Base-by-base conservation (phyloP, 2,329 filamentous ascomycete genomes). In the Endoconidiophora polonica region DNA sequence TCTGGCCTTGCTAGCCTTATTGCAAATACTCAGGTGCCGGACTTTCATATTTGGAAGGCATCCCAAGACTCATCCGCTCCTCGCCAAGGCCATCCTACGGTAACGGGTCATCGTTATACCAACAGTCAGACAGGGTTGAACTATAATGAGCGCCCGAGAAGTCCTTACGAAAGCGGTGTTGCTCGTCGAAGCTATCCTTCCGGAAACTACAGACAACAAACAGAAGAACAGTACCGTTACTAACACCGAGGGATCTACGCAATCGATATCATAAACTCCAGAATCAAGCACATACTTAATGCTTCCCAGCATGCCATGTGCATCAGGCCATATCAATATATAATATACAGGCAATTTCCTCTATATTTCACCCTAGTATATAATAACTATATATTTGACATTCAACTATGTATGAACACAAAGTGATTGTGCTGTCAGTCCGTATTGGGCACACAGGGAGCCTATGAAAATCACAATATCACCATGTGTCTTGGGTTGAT, bases 1-100 rank as follows among this genome's bases (percentile, higher is more conserved):
- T 69, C 77, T 33, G 79, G 74, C 52, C 70, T 95, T 66, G 81
- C 91, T 5, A 74, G 77, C 29, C 68, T 95, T 39, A 68, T 98
- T 20, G 74, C 79, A 29, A 73, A 46, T 18, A 77, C 81, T 5
- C 68, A 75, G 22, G 69, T 91, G 7, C 83, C 83, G 0, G 74
- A 77, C 54, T 74, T 71, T 55, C 64, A 64, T 29, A 65, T 70
- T 6, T 77, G 76, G 71, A 77, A 75, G 59, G 60, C 65, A 20
- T 44, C 52, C 16, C 52, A 53, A 50, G 60, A 33, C 22, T 50
- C 52, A 4, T 48, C 55, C 18, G 36, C 53, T 12, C 14, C 41
- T 40, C 43, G 44, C 23, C 6, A 29, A 44, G 60, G 51, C 50
- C 59, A n/a, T 60, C 64, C 36, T 67, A 70, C 50, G 58, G 58